Conservation (phyloP, 2,329 filamentous ascomycete species). For the Fusarium ambrosium region DNA sequence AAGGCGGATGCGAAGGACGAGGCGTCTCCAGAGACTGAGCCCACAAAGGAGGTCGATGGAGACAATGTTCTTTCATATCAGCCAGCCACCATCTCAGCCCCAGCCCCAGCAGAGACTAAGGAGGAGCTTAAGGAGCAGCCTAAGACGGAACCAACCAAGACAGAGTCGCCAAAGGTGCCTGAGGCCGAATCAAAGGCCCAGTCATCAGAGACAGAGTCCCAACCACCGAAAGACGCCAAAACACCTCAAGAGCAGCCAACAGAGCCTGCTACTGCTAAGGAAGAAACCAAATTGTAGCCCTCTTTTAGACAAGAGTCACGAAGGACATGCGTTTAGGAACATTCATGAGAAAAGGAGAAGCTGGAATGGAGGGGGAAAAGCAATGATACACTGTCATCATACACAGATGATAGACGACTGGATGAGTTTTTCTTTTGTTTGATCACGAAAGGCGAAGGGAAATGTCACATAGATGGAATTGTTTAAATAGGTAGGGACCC, state of each 20-base stretch:
- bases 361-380: conserved; percentile 1
- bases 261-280: not conserved
- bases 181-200: not conserved
- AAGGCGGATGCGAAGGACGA: not conserved
- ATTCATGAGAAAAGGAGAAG: not conserved
- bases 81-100: not conserved
- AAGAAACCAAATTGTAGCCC: conserved; percentile 14
- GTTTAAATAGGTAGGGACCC: not conserved
- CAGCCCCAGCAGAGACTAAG: not conserved
- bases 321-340: not conserved
- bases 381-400: conserved; percentile 13
- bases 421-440: conserved; percentile 37
- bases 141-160: not conserved
- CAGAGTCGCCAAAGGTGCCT: conserved; percentile 7
- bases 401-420: conserved; percentile 26
- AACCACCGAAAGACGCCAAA: not conserved
- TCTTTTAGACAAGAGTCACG: not conserved
- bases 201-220: not conserved
- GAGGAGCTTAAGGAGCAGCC: not conserved
- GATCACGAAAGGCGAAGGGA: conserved; percentile 21
- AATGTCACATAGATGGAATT: conserved; percentile 16
- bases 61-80: not conserved
- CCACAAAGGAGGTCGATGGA: not conserved
- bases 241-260: not conserved
- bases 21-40: not conserved